These are phyloP conservation scores for Aspergillus oerlinghausenensis DNA, from an alignment of 2,329 filamentous ascomycete genomes.

Conservation along the genomic window DNA sequence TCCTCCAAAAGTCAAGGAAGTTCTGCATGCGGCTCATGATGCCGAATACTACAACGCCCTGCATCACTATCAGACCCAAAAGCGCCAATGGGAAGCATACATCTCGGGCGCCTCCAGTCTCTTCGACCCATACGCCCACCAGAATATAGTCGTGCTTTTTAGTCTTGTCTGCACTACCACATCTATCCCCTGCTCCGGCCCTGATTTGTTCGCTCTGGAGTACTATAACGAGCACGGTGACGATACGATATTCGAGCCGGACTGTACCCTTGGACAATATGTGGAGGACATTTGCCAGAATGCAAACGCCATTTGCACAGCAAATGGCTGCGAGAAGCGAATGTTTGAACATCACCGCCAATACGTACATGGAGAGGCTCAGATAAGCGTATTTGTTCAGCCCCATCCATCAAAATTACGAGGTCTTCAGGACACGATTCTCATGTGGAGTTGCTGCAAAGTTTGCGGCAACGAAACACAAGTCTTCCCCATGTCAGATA, in stretches of 20 bases:
- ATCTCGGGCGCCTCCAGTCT: conserved; percentile 81
- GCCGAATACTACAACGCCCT: conserved; percentile 94
- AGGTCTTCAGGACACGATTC: conserved; percentile 67
- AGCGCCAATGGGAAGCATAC: conserved; percentile 93
- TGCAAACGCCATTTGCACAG: conserved; percentile 71
- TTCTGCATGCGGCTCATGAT: conserved; percentile 90
- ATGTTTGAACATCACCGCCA: conserved; percentile 93
- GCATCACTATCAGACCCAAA: conserved; percentile 91
- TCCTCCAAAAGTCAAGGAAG: conserved; percentile 83
- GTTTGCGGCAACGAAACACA: conserved; percentile 86
- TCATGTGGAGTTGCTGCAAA: conserved; percentile 98
- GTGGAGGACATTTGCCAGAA: conserved; percentile 81
- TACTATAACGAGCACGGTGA: conserved; percentile 88
- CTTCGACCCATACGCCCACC: conserved; percentile 92
- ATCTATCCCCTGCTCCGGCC: conserved; percentile 87
- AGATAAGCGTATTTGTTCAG: conserved; percentile 87
- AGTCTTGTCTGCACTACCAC: conserved; percentile 91
- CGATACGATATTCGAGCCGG: conserved; percentile 66
- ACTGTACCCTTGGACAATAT: conserved; percentile 92
- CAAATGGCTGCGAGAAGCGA: conserved; percentile 78
- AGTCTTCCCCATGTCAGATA: conserved; percentile 84
- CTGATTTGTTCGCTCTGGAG: conserved; percentile 80
- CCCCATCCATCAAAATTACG: conserved; percentile 63
- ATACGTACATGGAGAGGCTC: conserved; percentile 93
- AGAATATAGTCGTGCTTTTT: conserved; percentile 92